phyloP scores from a whole-genome alignment of 2,329 filamentous ascomycete genomes.

The Aureobasidium leucospermi region DNA sequence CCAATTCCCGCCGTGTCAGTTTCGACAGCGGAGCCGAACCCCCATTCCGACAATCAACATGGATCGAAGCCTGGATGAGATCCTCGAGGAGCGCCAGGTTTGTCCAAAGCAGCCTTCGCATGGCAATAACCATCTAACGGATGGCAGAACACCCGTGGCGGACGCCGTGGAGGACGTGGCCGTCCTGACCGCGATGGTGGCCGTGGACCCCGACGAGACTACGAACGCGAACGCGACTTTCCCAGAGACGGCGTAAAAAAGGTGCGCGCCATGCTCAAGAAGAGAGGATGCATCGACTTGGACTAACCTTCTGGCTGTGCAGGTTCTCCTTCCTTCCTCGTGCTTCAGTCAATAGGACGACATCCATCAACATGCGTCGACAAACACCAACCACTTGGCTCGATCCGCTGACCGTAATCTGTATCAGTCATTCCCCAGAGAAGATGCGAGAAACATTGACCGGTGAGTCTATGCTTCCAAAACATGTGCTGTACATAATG shows the following conservation, averaged over 20 bases:
- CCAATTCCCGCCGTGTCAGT: background rate
- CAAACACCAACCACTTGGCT: constrained; percentile 2
- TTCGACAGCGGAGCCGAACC: background rate
- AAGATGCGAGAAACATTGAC: constrained; percentile 60
- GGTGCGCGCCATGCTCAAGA: constrained; percentile 42
- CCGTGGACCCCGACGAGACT: constrained; percentile 21
- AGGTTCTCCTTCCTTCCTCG: constrained; percentile 19
- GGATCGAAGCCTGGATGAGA: constrained; percentile 59
- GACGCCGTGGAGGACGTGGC: constrained; percentile 19
- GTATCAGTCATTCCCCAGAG: constrained; percentile 32
- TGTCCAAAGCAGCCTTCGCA: constrained; percentile 14
- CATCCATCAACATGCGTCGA: constrained; percentile 18
- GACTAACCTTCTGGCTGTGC: constrained; percentile 12
- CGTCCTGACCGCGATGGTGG: constrained; percentile 20
- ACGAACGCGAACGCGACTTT: constrained; percentile 50
- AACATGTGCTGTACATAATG: constrained; percentile 1
- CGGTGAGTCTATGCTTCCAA: constrained; percentile 45
- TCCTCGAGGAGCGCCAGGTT: constrained; percentile 56
- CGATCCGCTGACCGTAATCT: constrained; percentile 30
- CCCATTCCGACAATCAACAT: constrained; percentile 31
- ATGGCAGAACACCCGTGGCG: constrained; percentile 16
- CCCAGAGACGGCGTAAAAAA: constrained; percentile 86
- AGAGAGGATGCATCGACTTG: background rate
- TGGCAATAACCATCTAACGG: background rate
- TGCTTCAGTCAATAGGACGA: constrained; percentile 21